These are phyloP conservation scores for Meira miltonrushii DNA, from an alignment of 1,284 basidiomycete genomes.

Conservation along the genomic window DNA sequence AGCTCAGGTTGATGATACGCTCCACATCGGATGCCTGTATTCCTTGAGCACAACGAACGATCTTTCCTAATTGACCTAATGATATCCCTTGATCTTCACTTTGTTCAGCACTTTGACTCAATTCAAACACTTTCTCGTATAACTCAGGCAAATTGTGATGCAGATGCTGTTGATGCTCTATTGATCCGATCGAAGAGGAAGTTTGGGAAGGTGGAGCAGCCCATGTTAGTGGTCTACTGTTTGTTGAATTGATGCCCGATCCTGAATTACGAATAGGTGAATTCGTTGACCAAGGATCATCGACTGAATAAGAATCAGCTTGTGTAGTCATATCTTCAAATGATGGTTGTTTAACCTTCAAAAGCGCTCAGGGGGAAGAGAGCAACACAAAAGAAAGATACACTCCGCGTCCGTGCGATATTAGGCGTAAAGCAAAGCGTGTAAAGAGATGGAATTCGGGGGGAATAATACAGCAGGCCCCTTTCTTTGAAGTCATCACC, in stretches of 20 bases:
- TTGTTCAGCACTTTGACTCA: neutral
- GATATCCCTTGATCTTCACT: slow-evolving; percentile 1
- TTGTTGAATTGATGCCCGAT: neutral
- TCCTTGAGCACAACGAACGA: neutral
- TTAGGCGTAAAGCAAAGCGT: no score
- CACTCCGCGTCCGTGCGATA: no score
- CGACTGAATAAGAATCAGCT: neutral
- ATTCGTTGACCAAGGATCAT: slow-evolving; percentile 3
- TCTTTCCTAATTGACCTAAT: slow-evolving; percentile 3
- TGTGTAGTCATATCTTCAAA: neutral
- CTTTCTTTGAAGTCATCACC: no score
- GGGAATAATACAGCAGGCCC: no score
- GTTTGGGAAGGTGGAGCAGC: neutral
- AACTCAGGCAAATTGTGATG: neutral
- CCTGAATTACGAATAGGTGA: neutral
- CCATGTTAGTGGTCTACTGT: slow-evolving; percentile 1
- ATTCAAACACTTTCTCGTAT: slow-evolving; percentile 1
- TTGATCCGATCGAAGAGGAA: neutral
- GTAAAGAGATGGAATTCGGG: no score
- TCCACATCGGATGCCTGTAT: slow-evolving; percentile 2
- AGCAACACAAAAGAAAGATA: no score
- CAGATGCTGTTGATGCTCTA: no score
- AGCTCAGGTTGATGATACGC: neutral
- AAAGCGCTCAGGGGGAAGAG: no score
- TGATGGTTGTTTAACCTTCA: no score